phyloP scores from a whole-genome alignment of 495 filamentous ascomycete species.

The Opeltia flavorubescens region DNA sequence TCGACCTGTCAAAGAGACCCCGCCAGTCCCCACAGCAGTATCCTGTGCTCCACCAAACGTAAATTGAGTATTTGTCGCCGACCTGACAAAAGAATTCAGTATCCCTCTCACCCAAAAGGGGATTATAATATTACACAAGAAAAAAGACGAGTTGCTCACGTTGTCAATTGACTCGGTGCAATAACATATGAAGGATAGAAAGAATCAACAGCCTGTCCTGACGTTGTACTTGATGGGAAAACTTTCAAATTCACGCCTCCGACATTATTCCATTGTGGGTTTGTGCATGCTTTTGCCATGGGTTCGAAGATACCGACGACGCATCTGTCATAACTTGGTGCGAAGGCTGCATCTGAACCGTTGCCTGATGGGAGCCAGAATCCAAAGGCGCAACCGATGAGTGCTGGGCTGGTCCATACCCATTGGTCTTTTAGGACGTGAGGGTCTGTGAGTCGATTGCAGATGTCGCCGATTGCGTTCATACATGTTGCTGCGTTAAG shows the following conservation, averaged over 20 bases:
- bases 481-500: not conserved
- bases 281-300: not conserved
- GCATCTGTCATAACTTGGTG: not conserved
- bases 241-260: not conserved
- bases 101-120: no score
- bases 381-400: not conserved
- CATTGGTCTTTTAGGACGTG: not conserved
- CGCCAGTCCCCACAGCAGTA: no score
- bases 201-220: not conserved
- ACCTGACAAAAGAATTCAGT: no score
- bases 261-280: not conserved
- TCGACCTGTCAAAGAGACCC: no score
- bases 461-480: not conserved
- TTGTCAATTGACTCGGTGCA: not conserved
- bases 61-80: no score
- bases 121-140: no score
- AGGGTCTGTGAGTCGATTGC: not conserved
- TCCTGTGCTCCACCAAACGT: no score
- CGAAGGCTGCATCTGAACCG: not conserved
- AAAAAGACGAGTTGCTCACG: no score
- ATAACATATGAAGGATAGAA: not conserved
- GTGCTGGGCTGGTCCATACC: not conserved
- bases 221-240: not conserved
- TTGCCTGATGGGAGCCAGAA: conserved; percentile 1
- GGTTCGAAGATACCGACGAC: not conserved